Conservation (phyloP, 140 eudicot genomes). For the Ambrosia hybrid region DNA sequence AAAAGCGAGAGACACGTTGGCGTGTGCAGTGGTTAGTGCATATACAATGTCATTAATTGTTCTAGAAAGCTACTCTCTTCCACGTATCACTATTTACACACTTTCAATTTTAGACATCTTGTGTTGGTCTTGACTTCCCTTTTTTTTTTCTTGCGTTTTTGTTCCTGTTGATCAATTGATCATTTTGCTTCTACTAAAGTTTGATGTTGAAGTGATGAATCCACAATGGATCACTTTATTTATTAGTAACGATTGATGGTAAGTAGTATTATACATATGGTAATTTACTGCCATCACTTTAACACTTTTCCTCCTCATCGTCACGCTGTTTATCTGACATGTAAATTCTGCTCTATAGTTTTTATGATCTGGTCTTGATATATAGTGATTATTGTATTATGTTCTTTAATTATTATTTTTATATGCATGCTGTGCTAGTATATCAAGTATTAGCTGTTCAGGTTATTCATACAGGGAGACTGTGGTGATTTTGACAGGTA, state of each 20-base stretch:
- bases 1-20: conserved; percentile 99
- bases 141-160: background rate
- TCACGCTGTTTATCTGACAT: background rate
- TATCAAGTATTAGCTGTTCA: conserved; percentile 1
- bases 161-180: background rate
- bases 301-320: background rate
- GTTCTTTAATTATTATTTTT: background rate
- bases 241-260: background rate
- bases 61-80: background rate
- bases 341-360: background rate
- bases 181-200: background rate
- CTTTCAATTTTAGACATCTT: conserved; percentile 14
- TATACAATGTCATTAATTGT: conserved; percentile 6
- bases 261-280: background rate
- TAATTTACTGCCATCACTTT: background rate
- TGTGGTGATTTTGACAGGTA: conserved; percentile 57
- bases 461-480: conserved; percentile 14
- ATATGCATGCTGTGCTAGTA: background rate
- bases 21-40: conserved; percentile 91
- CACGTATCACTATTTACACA: conserved; percentile 15
- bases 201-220: conserved; percentile 10
- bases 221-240: background rate
- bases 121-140: background rate
- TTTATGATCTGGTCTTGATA: conserved; percentile 14
- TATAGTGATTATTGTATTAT: background rate